Base-by-base conservation (phyloP, 2,329 filamentous ascomycete species). In the Hortaea werneckii region DNA sequence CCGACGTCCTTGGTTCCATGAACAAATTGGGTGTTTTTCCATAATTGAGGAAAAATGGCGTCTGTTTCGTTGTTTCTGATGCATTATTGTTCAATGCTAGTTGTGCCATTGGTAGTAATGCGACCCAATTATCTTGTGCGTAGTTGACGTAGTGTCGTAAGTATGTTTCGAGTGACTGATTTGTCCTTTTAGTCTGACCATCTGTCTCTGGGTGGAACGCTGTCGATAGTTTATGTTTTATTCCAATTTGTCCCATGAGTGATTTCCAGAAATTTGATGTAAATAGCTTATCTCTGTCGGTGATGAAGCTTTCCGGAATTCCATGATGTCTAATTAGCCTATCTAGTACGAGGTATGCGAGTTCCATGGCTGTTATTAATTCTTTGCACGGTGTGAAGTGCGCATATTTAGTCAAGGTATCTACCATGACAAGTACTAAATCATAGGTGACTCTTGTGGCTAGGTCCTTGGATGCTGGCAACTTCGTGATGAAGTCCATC, bases 151-250 rank as follows among this genome's bases (percentile, higher is more conserved):
- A 46, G 27, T 38, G 12, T 8, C 29, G 28, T 35, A 46, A 30
- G 20, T 46, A 42, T 20, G n/a, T 6, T 29, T 46, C 38, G 5
- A 46, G n/a, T n/a, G 20, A 11, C 12, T 46, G 29, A 20, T 46
- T 46, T 13, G 11, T 7, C 6, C 13, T 11, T 29, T 46, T n/a
- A 2, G 26, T 28, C 13, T 46, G 37, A 27, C 44, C 29, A 38
- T 63, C 48, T 2, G 49, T 61, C 46, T 61, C 34, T 7, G 47
- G 45, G 40, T 64, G 50, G 43, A 53, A 61, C 7, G 50, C 47
- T 12, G 51, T 62, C 10, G 49, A 59, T 4, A 58, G 48, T n/a
- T 54, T 48, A 30, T 47, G 29, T 42, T 54, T 41, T 9, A 60
- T 57, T 20, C 47, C 44, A 10, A 52, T 44, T 32, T 27, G 45